These are phyloP conservation scores for Quercus bicolor DNA, from an alignment of 306 rosid genomes.

Conservation along the genomic window DNA sequence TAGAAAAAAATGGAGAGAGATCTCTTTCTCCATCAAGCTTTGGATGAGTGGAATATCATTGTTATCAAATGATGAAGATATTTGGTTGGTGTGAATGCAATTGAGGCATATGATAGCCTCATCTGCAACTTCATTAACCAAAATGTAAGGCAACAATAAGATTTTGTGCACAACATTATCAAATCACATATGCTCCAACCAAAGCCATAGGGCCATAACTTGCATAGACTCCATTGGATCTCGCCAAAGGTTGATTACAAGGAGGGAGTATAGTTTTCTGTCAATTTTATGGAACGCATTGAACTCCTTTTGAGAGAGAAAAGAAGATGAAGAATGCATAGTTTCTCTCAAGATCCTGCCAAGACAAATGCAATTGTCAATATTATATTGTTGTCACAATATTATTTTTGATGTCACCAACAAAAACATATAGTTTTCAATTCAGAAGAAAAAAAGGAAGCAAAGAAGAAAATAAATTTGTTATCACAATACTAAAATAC, in stretches of 20 bases:
- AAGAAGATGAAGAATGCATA: slow-evolving; percentile 16
- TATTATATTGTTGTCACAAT: not conserved
- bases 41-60: slow-evolving; percentile 46
- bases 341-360: not conserved
- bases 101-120: slow-evolving; percentile 50
- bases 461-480: not conserved
- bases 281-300: slow-evolving; percentile 48
- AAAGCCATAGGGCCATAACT: slow-evolving; percentile 59
- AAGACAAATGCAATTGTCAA: not conserved
- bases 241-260: slow-evolving; percentile 38
- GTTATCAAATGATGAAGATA: slow-evolving; percentile 1
- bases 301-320: slow-evolving; percentile 46
- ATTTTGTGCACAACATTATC: slow-evolving; percentile 33
- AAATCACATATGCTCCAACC: slow-evolving; percentile 64
- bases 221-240: slow-evolving; percentile 65
- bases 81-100: slow-evolving; percentile 16
- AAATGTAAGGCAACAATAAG: slow-evolving; percentile 29
- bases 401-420: not conserved
- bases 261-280: slow-evolving; percentile 45
- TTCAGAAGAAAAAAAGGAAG: not conserved
- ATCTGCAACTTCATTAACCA: slow-evolving; percentile 60
- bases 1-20: slow-evolving; percentile 23
- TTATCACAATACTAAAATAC: not conserved
- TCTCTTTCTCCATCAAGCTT: slow-evolving; percentile 35
- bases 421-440: not conserved